A percentile compares a stretch with the other conserved stretches of the same genome.
Evolutionary conservation across 257 asterid genomes (phyloP).

Genomic region (Ilex asprella): DNA sequence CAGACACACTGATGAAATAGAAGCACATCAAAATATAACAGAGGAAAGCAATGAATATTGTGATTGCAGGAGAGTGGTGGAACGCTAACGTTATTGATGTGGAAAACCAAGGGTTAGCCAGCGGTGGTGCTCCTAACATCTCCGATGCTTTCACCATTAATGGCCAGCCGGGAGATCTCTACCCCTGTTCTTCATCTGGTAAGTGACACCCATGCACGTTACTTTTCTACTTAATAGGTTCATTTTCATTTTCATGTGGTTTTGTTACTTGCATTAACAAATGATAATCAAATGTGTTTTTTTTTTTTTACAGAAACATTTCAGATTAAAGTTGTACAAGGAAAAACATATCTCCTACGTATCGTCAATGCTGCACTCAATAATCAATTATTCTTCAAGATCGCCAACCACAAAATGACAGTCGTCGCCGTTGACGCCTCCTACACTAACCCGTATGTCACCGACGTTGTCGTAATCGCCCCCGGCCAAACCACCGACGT

Average conservation of each 20-base stretch:
- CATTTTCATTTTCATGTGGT: neutral
- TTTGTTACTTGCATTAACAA: neutral
- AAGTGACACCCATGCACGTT: neutral
- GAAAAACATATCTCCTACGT: slow-evolving; percentile 4
- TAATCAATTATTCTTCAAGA: neutral
- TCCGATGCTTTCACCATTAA: slow-evolving; percentile 7
- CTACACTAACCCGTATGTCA: neutral
- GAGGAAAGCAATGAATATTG: neutral
- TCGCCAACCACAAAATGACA: slow-evolving; percentile 1
- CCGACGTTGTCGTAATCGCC: neutral
- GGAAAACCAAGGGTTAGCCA: neutral
- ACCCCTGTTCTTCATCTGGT: neutral
- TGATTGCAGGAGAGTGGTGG: slow-evolving; percentile 7
- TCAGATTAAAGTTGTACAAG: neutral
- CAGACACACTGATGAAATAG: too few relatives aligned
- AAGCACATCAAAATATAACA: neutral
- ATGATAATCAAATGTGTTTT: too few relatives aligned
- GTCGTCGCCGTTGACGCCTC: slow-evolving; percentile 1
- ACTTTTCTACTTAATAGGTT: too few relatives aligned
- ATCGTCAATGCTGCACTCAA: slow-evolving; percentile 4
- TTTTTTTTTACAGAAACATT: neutral
- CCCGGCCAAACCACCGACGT: slow-evolving; percentile 5
- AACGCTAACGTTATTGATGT: slow-evolving; percentile 4
- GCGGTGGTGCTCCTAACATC: neutral
- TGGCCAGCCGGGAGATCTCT: slow-evolving; percentile 6